A percentile compares a stretch with the other conserved stretches of the same genome.
These are phyloP conservation scores for Paramarasmius palmivorus DNA, from an alignment of 1,284 basidiomycete genomes.

Conservation along the genomic window DNA sequence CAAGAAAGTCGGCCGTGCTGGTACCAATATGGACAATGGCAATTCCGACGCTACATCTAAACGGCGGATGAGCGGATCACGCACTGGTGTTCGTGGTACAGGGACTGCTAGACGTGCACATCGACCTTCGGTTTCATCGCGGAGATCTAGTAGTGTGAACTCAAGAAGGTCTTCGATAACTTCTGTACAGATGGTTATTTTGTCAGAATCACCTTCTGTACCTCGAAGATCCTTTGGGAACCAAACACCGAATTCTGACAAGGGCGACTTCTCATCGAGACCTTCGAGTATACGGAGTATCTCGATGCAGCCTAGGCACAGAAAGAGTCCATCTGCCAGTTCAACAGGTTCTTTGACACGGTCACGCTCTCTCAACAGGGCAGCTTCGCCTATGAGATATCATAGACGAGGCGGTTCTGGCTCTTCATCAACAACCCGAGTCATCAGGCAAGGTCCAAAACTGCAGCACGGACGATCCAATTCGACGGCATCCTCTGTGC, in stretches of 20 bases:
- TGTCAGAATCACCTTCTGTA: slow-evolving; percentile 58
- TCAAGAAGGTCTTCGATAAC: slow-evolving; percentile 72
- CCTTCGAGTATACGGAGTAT: slow-evolving; percentile 76
- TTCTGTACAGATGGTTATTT: slow-evolving; percentile 57
- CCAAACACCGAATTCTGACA: slow-evolving; percentile 78
- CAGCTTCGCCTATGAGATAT: slow-evolving; percentile 67
- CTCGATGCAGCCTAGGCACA: slow-evolving; percentile 58
- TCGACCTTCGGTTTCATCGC: slow-evolving; percentile 67
- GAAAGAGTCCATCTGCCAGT: slow-evolving; percentile 74
- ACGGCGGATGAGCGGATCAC: slow-evolving; percentile 44
- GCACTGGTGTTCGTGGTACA: slow-evolving; percentile 25
- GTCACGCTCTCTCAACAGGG: slow-evolving; percentile 33
- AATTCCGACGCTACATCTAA: slow-evolving; percentile 28
- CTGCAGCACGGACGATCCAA: slow-evolving; percentile 50
- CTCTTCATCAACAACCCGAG: slow-evolving; percentile 61
- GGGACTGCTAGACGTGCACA: slow-evolving; percentile 51
- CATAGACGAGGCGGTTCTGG: slow-evolving; percentile 74
- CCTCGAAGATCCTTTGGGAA: slow-evolving; percentile 66
- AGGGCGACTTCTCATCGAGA: slow-evolving; percentile 69
- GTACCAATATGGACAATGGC: background rate
- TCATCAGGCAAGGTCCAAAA: slow-evolving; percentile 63
- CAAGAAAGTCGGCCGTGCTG: background rate
- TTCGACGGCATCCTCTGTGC: slow-evolving; percentile 71
- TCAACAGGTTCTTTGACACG: slow-evolving; percentile 65
- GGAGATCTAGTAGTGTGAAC: slow-evolving; percentile 81